Base-by-base conservation (phyloP, 345 rosid genomes). In the Pugionium dolabratum region DNA sequence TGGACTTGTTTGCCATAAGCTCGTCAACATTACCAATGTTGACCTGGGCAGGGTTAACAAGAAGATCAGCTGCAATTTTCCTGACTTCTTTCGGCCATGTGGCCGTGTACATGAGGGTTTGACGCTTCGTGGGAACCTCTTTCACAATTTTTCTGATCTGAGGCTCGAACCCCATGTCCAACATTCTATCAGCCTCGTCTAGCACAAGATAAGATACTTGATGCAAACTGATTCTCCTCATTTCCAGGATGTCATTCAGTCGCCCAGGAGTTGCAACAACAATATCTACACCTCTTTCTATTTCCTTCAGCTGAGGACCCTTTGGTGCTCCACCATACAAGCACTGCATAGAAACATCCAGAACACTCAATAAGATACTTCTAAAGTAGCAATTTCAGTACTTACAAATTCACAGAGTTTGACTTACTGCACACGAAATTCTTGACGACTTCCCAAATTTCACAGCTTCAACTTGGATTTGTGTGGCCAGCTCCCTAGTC, bases 81-180 rank as follows among this genome's bases (percentile, higher is more conserved):
- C 96, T 84, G 68, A 94, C 99, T 60, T 88, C 99, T 76, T 69
- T 90, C 1, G 99, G 99, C 97, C 99, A 90, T 2, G 99, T 90
- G 30, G 99, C 99, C 5, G 97, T 94, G 69, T 78, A 94, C 99
- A 94, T 94, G 55, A 94, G 94, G 27, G 97, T 94, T 77, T 94
- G 99, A 39, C 99, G 91, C 51, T 86, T 84, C 54, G 86, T 51
- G 64, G 99, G 99, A 11, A 86, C 89, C 78, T 85, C 97, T 7
- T 85, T 94, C 57, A 94, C 97, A 72, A 94, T 90, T 77, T 90
- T 94, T 68, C 97, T 64, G 75, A 94, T 94, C 72, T 94, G 99
- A 65, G 97, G 99, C 75, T 94, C 99, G 53, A 94, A 94, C 10
- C 99, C 99, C 99, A 94, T 94, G 79, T 94, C 99, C 72, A 90